Evolutionary conservation across 441 rosid species (phyloP).

Genomic region (Lepidium campestre): DNA sequence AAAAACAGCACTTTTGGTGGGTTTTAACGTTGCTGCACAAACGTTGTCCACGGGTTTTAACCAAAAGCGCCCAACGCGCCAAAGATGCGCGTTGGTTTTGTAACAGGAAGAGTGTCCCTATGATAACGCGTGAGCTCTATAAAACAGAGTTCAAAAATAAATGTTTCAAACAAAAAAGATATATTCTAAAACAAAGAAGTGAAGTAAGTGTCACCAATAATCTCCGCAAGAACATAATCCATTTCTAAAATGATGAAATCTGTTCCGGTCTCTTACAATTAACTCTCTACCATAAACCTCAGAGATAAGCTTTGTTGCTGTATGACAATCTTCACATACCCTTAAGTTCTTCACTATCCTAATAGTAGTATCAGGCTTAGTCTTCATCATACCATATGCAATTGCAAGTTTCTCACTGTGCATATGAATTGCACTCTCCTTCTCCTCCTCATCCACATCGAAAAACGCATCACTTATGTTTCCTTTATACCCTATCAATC

Average conservation of each 20-base stretch:
- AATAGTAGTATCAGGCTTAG: slow-evolving; percentile 11
- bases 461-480: slow-evolving; percentile 40
- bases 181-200: not conserved
- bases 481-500: slow-evolving; percentile 38
- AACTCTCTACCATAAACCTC: slow-evolving; percentile 42
- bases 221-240: slow-evolving; percentile 53
- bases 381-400: slow-evolving; percentile 49
- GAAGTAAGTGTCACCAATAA: slow-evolving; percentile 36
- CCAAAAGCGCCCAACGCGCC: no score
- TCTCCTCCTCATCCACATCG: slow-evolving; percentile 62
- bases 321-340: slow-evolving; percentile 51
- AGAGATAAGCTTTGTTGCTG: slow-evolving; percentile 46
- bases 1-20: no score
- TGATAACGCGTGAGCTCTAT: no score
- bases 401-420: slow-evolving; percentile 60
- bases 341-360: slow-evolving; percentile 55
- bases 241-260: slow-evolving; percentile 51
- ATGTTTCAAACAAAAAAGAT: no score
- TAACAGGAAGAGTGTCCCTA: no score
- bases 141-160: no score
- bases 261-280: slow-evolving; percentile 49
- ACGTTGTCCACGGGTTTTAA: no score
- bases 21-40: no score
- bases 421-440: slow-evolving; percentile 39
- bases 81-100: no score